A percentile compares a stretch with the other conserved stretches of the same genome.
These are phyloP conservation scores for Macrocystidia cucumis DNA, from an alignment of 1,284 basidiomycete genomes.

Conservation along the genomic window DNA sequence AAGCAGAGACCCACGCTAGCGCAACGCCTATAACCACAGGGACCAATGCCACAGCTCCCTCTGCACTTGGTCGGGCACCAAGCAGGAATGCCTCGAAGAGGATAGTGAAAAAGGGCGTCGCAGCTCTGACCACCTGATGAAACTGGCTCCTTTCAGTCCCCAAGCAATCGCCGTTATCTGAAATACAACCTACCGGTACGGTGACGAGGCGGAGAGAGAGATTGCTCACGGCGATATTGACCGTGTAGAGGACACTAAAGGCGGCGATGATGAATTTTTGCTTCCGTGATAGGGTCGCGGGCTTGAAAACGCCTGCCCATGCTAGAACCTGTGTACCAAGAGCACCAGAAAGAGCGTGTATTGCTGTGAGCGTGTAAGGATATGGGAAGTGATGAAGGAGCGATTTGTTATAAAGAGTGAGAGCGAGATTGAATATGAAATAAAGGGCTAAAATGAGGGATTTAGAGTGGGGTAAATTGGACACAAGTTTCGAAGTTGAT, in stretches of 20 bases:
- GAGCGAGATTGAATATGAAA: conserved; percentile 82
- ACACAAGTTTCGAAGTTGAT: too few species aligned
- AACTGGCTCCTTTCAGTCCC: conserved; percentile 51
- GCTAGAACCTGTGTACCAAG: conserved; percentile 72
- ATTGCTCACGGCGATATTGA: conserved; percentile 93
- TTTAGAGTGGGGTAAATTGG: too few species aligned
- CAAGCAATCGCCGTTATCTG: neutral
- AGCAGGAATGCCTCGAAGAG: conserved; percentile 59
- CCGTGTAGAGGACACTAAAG: conserved; percentile 84
- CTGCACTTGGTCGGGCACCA: conserved; percentile 39
- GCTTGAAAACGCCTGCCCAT: conserved; percentile 20
- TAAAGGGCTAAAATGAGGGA: conserved; percentile 70
- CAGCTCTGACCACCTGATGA: conserved; percentile 92
- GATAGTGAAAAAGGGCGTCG: conserved; percentile 87
- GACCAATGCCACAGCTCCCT: conserved; percentile 68
- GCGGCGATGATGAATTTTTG: conserved; percentile 63
- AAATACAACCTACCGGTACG: conserved; percentile 63
- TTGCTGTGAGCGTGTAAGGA: conserved; percentile 84
- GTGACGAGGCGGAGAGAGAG: conserved; percentile 84
- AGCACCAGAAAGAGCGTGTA: conserved; percentile 80
- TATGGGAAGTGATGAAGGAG: conserved; percentile 88
- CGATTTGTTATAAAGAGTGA: conserved; percentile 91
- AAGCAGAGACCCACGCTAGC: conserved; percentile 67
- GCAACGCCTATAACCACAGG: conserved; percentile 90
- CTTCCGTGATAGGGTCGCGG: conserved; percentile 20